Evolutionary conservation across 805 yeast species (phyloP), one percentile per base, ranked within the genome.

Genomic region (Wickerhamomyces bisporus): DNA sequence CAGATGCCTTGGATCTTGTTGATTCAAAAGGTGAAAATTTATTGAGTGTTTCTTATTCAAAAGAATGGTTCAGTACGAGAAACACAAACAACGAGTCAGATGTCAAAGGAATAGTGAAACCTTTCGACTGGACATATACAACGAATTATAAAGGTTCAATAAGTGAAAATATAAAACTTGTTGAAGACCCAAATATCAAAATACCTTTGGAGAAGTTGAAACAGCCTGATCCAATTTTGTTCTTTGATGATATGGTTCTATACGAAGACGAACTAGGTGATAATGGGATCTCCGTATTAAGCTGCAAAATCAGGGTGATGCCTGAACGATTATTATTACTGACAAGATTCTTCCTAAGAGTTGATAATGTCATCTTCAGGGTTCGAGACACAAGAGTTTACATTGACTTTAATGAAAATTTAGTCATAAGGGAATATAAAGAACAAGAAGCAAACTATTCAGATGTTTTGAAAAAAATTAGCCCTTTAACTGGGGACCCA

Each of bases 261-360:
- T 93, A 76, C 57, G 99, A 93, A 57, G 99, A 93, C 55, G 99
- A 93, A 58, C 67, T 93, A 39, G 98, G 95, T 4, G 99, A 93
- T 58, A 93, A 91, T 58, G 99, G 99, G 7, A 83, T 87, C 14
- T 77, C 94, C 0, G 73, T 86, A 38, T 62, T 86, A 38, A 77
- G 79, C 36, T 79, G 81, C 26, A 89, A 89, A 59, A 75, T 93
- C 16, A 66, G 99, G 44, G 96, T 88, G 4, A 93, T 93, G 97
- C 79, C 79, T 6, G 74, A 80, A 36, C 75, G 96, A 43, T 56
- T 93, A 47, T 63, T 93, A 27, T 50, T 91, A 25, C 65, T 93
- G 32, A 76, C 81, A 35, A 70, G 98, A 32, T 75, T 91, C 49
- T 91, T 86, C 56, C 60, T 93, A 42, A 70, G 98, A 33, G 94